phyloP scores from a whole-genome alignment of 345 rosid species.

The Linum trigynum region DNA sequence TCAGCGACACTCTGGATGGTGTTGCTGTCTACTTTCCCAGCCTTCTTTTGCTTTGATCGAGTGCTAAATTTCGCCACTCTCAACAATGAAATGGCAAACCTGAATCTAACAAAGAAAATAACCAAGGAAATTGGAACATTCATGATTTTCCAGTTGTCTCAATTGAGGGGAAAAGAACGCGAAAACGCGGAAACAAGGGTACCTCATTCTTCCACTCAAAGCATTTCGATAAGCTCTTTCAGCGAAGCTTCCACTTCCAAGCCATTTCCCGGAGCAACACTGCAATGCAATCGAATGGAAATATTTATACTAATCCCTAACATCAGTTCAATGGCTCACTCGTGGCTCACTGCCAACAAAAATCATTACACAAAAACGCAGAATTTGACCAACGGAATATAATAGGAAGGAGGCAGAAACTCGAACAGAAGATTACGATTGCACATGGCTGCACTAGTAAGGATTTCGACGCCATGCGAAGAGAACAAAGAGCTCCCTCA shows the following conservation, averaged over 20 bases:
- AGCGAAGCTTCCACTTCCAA: conserved; percentile 30
- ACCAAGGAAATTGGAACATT: conserved; percentile 1
- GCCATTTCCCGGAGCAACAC: conserved; percentile 37
- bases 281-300: conserved; percentile 9
- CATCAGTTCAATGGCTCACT: not conserved
- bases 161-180: conserved; percentile 1
- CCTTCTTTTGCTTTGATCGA: conserved; percentile 43
- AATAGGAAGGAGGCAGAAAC: not conserved
- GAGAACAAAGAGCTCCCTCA: not conserved
- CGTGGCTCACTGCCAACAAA: not conserved
- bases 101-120: conserved; percentile 14
- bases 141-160: not conserved
- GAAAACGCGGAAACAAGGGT: not conserved
- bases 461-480: not conserved
- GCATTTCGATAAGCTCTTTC: conserved; percentile 34
- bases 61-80: conserved; percentile 27
- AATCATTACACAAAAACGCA: not conserved
- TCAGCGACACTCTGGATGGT: conserved; percentile 27
- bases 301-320: not conserved
- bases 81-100: conserved; percentile 36
- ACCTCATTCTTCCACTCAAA: conserved; percentile 36
- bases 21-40: conserved; percentile 30
- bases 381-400: no score
- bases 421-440: not conserved
- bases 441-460: not conserved